Base-by-base conservation (phyloP, 192 early-diverging fungal species). In the Pilaira anomala region DNA sequence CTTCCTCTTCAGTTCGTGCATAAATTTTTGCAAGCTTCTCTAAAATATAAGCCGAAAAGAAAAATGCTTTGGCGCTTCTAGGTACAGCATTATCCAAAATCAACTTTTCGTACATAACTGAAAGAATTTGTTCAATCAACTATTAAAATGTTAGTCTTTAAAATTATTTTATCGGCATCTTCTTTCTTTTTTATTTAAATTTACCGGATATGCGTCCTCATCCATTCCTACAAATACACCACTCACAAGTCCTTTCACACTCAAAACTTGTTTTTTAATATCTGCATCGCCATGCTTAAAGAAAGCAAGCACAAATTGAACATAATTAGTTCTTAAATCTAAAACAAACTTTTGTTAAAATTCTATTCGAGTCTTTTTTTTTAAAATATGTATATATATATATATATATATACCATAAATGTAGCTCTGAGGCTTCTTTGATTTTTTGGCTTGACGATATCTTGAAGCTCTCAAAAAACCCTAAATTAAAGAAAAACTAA, bases 271-370 rank as follows among this genome's bases (percentile, higher is more conserved):
- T 52, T 84, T 85, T 69, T 91, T 94, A n/a, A 88, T 65, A 26
- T 62, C 70, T 7, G 76, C 65, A 73, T 92, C 87, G 7, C 88
- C 89, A 24, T 80, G 76, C 46, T 76, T 78, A n/a, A 94, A 76
- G 61, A 94, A 93, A 21, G 85, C 79, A n/a, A 91, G 69, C n/a
- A 93, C 62, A 56, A 91, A 92, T 36, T 80, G 77, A 57, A 93
- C 77, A 66, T 88, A 92, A 1, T 88, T 62, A 8, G 80, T 86
- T 49, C 92, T 78, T 30, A 90, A 73, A 65, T 90, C 89, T 84
- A 63, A 60, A 26, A 11, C 6, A 30, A 28, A 3, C 2, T 28
- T 52, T 46, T 14, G 44, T 19, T 63, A 42, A 50, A 42, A 29
- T 29, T 16, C 6, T 24, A 16, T 13, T 53, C 7, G 1, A n/a